Evolutionary conservation across 148 eudicot genomes (phyloP), one percentile per base, ranked within the genome.

Genomic region (Rheum nobile): DNA sequence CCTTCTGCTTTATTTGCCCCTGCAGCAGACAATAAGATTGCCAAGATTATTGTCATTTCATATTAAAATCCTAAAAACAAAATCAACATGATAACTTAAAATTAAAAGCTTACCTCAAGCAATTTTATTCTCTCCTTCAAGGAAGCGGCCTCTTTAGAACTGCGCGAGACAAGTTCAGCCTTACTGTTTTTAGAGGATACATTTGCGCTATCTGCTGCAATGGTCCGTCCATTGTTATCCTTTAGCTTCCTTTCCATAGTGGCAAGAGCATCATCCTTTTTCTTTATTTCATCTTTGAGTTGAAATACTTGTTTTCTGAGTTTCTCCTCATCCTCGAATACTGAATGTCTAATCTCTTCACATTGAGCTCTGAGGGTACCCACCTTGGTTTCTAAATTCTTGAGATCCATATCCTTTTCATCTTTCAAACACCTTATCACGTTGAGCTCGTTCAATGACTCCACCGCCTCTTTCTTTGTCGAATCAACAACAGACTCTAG

Each of bases 1-100:
- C 96, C 86, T 87, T 95, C 72, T 75, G 74, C 84, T 87, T 88
- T 47, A 91, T 83, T 75, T 88, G 88, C 72, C 80, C 86, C 99
- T 92, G 84, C 69, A 47, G 71, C 52, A 28, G 63, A 55, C 39
- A 72, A 21, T 52, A 74, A 31, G 9, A 32, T 10, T 19, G 26
- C 19, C 19, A 42, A n/a, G 42, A 24, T 37, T 6, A 13, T 46
- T 17, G 14, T 19, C 11, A 22, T 42, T 24, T 29, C 37, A 65
- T 3, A 31, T 4, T 19, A 47, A 14, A 57, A 55, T 17, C 0
- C 34, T 9, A 39, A 44, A 6, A 28, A 0, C 39, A 74, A 22
- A 38, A 59, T 2, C 12, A 19, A 57, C 2, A 24, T 35, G 28
- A 41, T 32, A 10, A 28, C 41, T 22, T 16, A 13, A 6, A 9